Evolutionary conservation across 257 asterid species (phyloP).

Genomic region (Solanum ossicruentum): DNA sequence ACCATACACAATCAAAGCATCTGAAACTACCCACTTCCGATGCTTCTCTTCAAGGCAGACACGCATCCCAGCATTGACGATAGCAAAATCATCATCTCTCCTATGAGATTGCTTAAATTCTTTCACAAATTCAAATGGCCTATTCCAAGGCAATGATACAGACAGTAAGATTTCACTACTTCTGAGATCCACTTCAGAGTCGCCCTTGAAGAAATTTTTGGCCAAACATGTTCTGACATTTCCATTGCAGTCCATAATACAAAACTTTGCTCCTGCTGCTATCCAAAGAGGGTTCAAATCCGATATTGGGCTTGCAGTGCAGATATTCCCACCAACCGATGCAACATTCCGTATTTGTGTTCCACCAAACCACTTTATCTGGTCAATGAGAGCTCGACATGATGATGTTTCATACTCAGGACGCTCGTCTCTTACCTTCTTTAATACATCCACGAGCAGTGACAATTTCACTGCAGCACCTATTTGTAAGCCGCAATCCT

Average conservation of each 20-base stretch:
- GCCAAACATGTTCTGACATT: constrained; percentile 50
- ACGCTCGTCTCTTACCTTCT: constrained; percentile 32
- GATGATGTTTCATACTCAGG: constrained; percentile 58
- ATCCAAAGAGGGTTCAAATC: constrained; percentile 96
- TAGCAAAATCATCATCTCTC: constrained; percentile 92
- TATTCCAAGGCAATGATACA: constrained; percentile 79
- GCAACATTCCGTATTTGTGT: constrained; percentile 75
- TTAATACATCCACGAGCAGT: constrained; percentile 39
- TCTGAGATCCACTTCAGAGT: constrained; percentile 73
- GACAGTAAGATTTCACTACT: constrained; percentile 66
- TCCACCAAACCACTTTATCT: constrained; percentile 93
- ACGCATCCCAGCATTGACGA: constrained; percentile 94
- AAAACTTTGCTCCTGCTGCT: constrained; percentile 68
- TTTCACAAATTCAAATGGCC: constrained; percentile 54
- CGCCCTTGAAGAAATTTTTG: constrained; percentile 61
- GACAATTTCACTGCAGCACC: constrained; percentile 89
- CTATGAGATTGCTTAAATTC: constrained; percentile 94
- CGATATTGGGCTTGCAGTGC: constrained; percentile 98
- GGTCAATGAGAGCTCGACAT: constrained; percentile 67
- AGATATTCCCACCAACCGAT: constrained; percentile 89
- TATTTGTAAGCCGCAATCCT: constrained; percentile 73
- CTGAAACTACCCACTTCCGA: constrained; percentile 58
- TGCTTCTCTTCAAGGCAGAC: constrained; percentile 47
- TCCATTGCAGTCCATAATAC: constrained; percentile 49
- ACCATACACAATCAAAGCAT: constrained; percentile 69